Conservation (phyloP, 2,329 filamentous ascomycete species). For the Neopestalotiopsis rosae region DNA sequence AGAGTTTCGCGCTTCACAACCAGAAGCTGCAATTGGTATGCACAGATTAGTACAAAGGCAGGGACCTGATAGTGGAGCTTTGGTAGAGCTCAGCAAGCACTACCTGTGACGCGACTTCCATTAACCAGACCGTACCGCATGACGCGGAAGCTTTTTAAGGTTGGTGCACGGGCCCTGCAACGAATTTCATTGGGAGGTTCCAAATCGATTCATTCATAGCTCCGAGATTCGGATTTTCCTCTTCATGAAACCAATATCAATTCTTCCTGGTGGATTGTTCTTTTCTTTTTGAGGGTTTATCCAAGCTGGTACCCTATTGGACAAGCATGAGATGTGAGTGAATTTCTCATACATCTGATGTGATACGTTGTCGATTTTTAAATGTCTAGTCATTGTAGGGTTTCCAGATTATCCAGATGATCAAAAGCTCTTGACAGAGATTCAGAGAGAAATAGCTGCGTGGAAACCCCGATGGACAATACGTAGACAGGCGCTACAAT, state of each 20-base stretch:
- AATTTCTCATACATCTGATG: not conserved
- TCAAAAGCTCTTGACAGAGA: not conserved
- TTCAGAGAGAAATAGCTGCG: not conserved
- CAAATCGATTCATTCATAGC: not conserved
- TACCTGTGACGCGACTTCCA: not conserved
- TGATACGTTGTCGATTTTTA: not conserved
- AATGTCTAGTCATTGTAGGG: not conserved
- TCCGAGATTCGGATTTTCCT: not conserved
- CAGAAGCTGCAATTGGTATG: not conserved
- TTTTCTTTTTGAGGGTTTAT: not conserved
- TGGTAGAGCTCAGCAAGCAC: not conserved
- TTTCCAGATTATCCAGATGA: not conserved
- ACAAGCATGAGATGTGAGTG: not conserved
- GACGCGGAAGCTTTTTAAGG: not conserved
- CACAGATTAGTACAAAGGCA: not conserved
- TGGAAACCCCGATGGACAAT: not conserved
- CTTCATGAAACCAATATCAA: no score
- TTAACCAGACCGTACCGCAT: not conserved
- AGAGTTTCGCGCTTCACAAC: not conserved
- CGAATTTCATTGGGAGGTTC: not conserved
- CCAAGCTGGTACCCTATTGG: not conserved
- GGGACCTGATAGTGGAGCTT: not conserved
- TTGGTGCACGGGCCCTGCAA: not conserved
- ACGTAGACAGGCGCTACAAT: not conserved
- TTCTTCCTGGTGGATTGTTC: not conserved